Evolutionary conservation across 2,329 filamentous ascomycete genomes (phyloP), one percentile per base, ranked within the genome.

Genomic region (Tolypocladium inflatum): DNA sequence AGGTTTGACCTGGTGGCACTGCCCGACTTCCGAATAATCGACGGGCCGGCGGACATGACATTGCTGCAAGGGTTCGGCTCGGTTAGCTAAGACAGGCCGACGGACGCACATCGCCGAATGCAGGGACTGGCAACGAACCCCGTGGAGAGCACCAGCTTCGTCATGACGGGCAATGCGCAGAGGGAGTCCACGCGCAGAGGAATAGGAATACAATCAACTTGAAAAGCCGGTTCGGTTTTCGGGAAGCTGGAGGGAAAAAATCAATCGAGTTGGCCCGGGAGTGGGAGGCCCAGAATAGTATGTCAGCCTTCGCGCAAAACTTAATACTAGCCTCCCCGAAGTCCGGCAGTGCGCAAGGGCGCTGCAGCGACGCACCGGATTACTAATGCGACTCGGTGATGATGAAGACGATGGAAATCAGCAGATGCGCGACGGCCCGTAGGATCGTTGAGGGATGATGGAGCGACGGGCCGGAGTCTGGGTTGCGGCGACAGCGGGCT

Each of bases 141-240:
- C 63, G 91, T 95, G 58, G 90, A 95, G 57, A 95, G 83, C 63
- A 95, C 82, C 70, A 95, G 79, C 78, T 90, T 90, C 77, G 90
- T 90, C 80, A 82, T 86, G 69, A 62, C 71, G 68, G 56, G 56
- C 23, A 57, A 48, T 43, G 45, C 42, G 48, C 33, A 54, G 35
- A 52, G 41, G 30, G 17, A 33, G 42, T 39, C 30, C 21, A 35
- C 23, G 39, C 17, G 26, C 10, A 35, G 30, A 17, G 19, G 43
- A 33, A 42, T 33, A 41, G 10, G 11, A 56, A 19, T n/a, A 37
- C 26, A 51, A 35, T 21, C 17, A 21, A 30, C 48, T 35, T 13
- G 30, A 19, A 13, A 23, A 51, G 42, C 19, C 19, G 15, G 38
- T 35, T 19, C 26, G 53, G 10, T 4, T 8, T 30, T 43, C 35